These are phyloP conservation scores for Yamadazyma sp. DNA, from an alignment of 805 yeast species.

Conservation along the genomic window DNA sequence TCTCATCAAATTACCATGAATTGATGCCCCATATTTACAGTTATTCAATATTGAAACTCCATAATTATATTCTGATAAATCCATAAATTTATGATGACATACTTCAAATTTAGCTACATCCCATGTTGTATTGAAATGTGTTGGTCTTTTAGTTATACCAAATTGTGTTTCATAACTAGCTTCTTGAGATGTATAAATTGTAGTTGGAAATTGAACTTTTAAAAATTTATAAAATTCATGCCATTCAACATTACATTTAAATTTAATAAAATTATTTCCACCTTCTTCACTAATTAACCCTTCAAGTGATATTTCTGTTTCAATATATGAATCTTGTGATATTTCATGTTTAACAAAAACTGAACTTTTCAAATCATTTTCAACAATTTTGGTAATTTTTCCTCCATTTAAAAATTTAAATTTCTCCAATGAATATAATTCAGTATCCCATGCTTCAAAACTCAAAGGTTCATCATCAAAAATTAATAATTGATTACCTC, in stretches of 20 bases:
- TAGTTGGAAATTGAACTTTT: slow-evolving; percentile 94
- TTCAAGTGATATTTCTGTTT: slow-evolving; percentile 66
- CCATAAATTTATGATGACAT: slow-evolving; percentile 91
- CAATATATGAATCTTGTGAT: slow-evolving; percentile 54
- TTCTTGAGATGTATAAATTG: slow-evolving; percentile 58
- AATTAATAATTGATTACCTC: slow-evolving; percentile 79
- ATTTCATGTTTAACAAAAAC: slow-evolving; percentile 61
- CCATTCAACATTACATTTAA: slow-evolving; percentile 66
- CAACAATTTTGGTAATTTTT: slow-evolving; percentile 40
- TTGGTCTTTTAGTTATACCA: slow-evolving; percentile 88
- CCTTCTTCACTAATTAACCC: slow-evolving; percentile 45
- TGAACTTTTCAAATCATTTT: slow-evolving; percentile 60
- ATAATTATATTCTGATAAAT: slow-evolving; percentile 78
- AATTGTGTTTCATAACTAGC: slow-evolving; percentile 94
- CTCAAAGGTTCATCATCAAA: slow-evolving; percentile 88
- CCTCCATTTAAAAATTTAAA: slow-evolving; percentile 44
- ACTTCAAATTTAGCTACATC: slow-evolving; percentile 96
- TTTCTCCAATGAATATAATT: slow-evolving; percentile 78
- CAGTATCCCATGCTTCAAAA: slow-evolving; percentile 98
- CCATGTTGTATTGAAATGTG: slow-evolving; percentile 94
- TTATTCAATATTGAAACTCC: slow-evolving; percentile 86
- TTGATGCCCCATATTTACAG: slow-evolving; percentile 86
- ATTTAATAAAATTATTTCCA: slow-evolving; percentile 30
- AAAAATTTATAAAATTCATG: slow-evolving; percentile 82
- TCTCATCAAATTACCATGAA: slow-evolving; percentile 91